Evolutionary conservation across 495 filamentous ascomycete species (phyloP).

Genomic region (Tuber microsphaerosporum): DNA sequence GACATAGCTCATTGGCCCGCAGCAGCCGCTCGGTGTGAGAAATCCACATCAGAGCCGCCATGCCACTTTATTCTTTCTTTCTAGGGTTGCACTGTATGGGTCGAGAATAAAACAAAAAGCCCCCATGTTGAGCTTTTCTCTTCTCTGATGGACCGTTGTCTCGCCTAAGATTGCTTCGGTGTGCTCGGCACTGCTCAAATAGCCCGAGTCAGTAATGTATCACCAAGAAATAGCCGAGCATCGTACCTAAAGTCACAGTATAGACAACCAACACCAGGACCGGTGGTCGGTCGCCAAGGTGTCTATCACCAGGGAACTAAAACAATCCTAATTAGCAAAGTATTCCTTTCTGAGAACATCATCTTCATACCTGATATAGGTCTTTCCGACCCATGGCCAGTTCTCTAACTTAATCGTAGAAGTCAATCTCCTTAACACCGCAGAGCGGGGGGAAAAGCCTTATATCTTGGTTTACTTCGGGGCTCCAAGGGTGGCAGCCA

Average conservation of each 20-base stretch:
- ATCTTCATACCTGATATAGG: neutral
- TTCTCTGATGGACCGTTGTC: neutral
- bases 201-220: neutral
- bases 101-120: neutral
- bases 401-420: neutral
- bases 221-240: neutral
- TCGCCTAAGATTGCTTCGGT: neutral
- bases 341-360: neutral
- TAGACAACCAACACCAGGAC: neutral
- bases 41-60: neutral
- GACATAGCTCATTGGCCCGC: constrained; percentile 1
- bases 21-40: neutral
- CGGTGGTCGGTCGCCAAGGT: neutral
- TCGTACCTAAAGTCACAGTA: neutral
- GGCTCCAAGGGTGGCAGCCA: neutral
- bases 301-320: constrained; percentile 1
- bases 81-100: neutral
- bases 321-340: neutral
- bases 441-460: neutral
- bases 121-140: constrained; percentile 1
- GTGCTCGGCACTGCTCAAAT: neutral
- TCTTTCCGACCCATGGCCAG: neutral
- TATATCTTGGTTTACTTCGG: neutral
- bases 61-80: neutral
- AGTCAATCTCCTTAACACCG: neutral